These are phyloP conservation scores for Lachancea lanzarotensis DNA, from an alignment of 805 yeast species.

Conservation along the genomic window DNA sequence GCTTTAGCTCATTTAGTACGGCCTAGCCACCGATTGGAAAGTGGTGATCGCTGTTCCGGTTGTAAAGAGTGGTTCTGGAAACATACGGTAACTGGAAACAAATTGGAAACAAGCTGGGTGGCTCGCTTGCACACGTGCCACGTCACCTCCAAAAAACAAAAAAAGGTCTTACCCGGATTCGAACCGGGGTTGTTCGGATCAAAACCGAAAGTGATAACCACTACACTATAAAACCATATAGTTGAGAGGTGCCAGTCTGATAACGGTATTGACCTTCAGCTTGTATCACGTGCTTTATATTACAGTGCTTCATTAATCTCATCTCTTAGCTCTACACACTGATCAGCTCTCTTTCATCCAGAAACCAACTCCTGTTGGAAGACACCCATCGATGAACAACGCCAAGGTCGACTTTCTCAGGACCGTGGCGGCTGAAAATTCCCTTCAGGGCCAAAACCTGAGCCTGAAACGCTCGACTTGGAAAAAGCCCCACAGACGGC, in stretches of 20 bases:
- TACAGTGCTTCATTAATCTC: too few relatives aligned
- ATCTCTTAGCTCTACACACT: too few relatives aligned
- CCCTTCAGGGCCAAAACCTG: slow-evolving; percentile 37
- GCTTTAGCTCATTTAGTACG: too few relatives aligned
- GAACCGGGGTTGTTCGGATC: slow-evolving; percentile 54
- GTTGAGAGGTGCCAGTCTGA: too few relatives aligned
- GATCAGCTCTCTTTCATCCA: too few relatives aligned
- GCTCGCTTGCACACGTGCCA: too few relatives aligned
- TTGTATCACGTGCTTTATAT: too few relatives aligned
- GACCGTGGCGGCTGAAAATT: slow-evolving; percentile 19
- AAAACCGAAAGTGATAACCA: slow-evolving; percentile 44
- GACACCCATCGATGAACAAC: background rate
- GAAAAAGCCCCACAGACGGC: slow-evolving; percentile 51
- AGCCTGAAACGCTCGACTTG: slow-evolving; percentile 54
- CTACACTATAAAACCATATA: slow-evolving; percentile 39
- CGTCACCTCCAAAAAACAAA: too few relatives aligned
- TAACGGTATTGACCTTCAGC: too few relatives aligned
- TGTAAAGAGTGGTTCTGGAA: background rate
- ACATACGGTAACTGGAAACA: slow-evolving; percentile 1
- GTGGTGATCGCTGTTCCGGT: too few relatives aligned
- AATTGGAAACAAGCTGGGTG: slow-evolving; percentile 1
- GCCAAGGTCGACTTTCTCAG: slow-evolving; percentile 27
- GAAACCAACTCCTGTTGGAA: too few relatives aligned
- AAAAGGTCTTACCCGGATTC: slow-evolving; percentile 16
- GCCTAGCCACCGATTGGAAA: too few relatives aligned